phyloP scores from a whole-genome alignment of 2,329 filamentous ascomycete genomes.

The Trichoderma semiorbis region DNA sequence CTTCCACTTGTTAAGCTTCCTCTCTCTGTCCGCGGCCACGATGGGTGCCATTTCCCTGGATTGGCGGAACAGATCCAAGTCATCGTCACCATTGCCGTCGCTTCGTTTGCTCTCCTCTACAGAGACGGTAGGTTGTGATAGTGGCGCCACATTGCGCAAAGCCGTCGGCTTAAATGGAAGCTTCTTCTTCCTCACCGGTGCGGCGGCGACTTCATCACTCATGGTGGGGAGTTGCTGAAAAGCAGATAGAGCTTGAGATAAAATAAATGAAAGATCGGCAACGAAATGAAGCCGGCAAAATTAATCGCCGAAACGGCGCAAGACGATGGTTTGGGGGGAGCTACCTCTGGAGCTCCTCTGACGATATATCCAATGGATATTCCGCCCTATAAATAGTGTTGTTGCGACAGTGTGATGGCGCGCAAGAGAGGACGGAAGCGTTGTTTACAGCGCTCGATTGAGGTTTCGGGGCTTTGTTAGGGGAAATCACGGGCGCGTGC shows the following conservation, averaged over 20 bases:
- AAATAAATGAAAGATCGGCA: background rate
- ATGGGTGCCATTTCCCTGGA: constrained; percentile 48
- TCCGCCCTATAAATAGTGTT: background rate
- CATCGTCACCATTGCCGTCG: constrained; percentile 30
- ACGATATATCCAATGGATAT: background rate
- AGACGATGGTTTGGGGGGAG: background rate
- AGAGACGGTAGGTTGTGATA: constrained; percentile 25
- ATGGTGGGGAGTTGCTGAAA: constrained; percentile 24
- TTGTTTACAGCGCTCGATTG: constrained; percentile 11
- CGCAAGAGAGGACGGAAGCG: background rate
- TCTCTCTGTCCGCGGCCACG: constrained; percentile 40
- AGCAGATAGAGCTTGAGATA: background rate
- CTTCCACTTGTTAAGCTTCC: constrained; percentile 27
- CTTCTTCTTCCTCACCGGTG: constrained; percentile 34
- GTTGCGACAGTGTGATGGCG: background rate
- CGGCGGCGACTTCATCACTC: constrained; percentile 29
- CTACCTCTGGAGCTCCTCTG: background rate
- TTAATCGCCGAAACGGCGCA: background rate
- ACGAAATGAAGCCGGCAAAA: background rate
- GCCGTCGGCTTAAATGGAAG: constrained; percentile 51
- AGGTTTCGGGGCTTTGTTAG: constrained; percentile 10
- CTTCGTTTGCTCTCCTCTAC: constrained; percentile 4
- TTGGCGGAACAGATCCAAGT: constrained; percentile 48
- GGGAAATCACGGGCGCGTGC: constrained; percentile 6
- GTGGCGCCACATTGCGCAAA: constrained; percentile 31